Evolutionary conservation across 2,329 filamentous ascomycete species (phyloP).

Genomic region (Seiridium unicorne): DNA sequence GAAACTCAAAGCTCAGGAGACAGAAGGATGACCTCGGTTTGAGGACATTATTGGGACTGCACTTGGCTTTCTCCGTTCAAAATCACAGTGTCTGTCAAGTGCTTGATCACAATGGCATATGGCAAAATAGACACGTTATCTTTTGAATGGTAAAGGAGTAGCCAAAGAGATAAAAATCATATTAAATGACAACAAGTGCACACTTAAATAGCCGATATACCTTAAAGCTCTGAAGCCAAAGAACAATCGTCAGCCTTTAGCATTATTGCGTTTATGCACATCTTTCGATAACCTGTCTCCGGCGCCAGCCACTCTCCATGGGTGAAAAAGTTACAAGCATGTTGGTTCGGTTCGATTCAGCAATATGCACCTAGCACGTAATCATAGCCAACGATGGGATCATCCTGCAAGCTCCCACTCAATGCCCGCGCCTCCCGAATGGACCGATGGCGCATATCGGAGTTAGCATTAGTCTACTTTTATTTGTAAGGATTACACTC

Average conservation of each 20-base stretch:
- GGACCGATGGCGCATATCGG: background rate
- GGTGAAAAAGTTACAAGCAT: background rate
- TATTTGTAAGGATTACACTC: too few relatives aligned
- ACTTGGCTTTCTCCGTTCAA: too few relatives aligned
- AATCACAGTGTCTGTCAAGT: background rate
- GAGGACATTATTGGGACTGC: background rate
- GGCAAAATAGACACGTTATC: too few relatives aligned
- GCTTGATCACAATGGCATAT: too few relatives aligned
- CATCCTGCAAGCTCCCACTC: background rate
- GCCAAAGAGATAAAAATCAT: too few relatives aligned
- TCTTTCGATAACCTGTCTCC: background rate
- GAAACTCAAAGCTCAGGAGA: constrained; percentile 3
- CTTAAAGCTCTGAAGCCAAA: too few relatives aligned
- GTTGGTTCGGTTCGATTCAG: background rate
- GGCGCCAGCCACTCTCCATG: background rate
- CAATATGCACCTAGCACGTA: constrained; percentile 2
- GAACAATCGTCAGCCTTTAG: too few relatives aligned
- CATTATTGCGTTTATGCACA: background rate
- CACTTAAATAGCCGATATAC: too few relatives aligned
- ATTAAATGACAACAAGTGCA: too few relatives aligned
- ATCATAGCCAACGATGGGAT: background rate
- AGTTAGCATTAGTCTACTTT: background rate
- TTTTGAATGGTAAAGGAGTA: too few relatives aligned
- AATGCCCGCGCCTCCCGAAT: background rate
- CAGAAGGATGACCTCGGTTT: background rate